Evolutionary conservation across 2,329 filamentous ascomycete genomes (phyloP), one percentile per base, ranked within the genome.

Genomic region (Aureobasidium sp.): DNA sequence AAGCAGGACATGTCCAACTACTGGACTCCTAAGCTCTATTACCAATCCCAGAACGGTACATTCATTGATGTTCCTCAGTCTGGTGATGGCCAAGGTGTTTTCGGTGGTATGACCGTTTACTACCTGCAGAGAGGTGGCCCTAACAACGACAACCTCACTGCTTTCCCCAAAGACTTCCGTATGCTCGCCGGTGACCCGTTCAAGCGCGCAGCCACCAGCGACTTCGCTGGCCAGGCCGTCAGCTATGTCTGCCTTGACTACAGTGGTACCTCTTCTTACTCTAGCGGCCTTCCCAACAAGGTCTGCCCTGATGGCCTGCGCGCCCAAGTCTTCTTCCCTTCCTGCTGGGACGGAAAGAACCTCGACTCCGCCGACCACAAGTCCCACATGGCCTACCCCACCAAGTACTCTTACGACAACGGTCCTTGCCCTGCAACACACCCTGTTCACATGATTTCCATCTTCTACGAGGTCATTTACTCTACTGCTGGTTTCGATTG

Each of bases 21-120:
- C 77, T 92, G 89, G 89, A 84, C 85, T 60, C 88, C 89, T 1
- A 77, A 78, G 29, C 75, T 92, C 2, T 91, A 85, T 74, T 90
- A 86, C 66, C 72, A 87, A 64, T 79, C 83, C 67, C 75, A 80
- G 65, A 83, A 85, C 64, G 82, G 81, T 51, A 80, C 79, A 55
- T 82, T 85, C 71, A 62, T 65, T 21, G 78, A 80, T 37, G 88
- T 91, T 19, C 78, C 84, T 9, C 76, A 81, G 57, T 69, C 67
- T 38, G 75, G 75, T 68, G 80, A 81, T 59, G 77, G 73, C 65
- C 53, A 66, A 13, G 65, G 69, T 37, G 69, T 70, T n/a, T 69
- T 66, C 21, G 74, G 74, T 68, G 89, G 89, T 70, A 85, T 87
- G 81, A 75, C 88, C 63, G 85, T 86, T 63, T 94, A 94, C 77